A percentile compares a stretch with the other conserved stretches of the same genome.
phyloP scores from a whole-genome alignment of 257 asterid genomes.

The Leptodermis oblonga region DNA sequence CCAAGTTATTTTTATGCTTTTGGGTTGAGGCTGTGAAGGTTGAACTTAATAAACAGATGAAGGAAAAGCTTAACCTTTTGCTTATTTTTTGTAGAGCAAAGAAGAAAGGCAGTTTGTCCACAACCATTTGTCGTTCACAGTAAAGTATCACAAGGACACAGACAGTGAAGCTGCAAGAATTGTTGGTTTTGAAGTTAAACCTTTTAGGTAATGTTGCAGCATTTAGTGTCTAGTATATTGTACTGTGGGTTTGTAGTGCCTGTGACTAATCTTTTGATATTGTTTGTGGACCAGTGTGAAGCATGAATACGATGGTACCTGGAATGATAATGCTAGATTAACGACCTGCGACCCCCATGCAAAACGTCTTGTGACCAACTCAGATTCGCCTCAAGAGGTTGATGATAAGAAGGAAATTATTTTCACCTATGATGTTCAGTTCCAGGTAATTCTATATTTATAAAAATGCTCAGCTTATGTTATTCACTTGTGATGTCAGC shows the following conservation, averaged over 20 bases:
- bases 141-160: slow-evolving; percentile 76
- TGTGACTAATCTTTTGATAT: slow-evolving; percentile 15
- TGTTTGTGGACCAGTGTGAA: slow-evolving; percentile 45
- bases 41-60: background rate
- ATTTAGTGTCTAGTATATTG: slow-evolving; percentile 1
- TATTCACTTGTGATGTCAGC: background rate
- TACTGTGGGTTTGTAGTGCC: background rate
- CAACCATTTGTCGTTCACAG: slow-evolving; percentile 70
- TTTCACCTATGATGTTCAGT: slow-evolving; percentile 85
- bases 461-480: background rate
- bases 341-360: slow-evolving; percentile 86
- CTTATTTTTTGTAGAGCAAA: slow-evolving; percentile 37
- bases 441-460: slow-evolving; percentile 46
- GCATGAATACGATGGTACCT: slow-evolving; percentile 75
- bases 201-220: slow-evolving; percentile 53
- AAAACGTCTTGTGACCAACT: slow-evolving; percentile 54
- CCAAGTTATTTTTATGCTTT: slow-evolving; percentile 3
- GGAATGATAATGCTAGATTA: slow-evolving; percentile 54
- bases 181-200: slow-evolving; percentile 82
- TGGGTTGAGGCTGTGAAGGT: background rate
- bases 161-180: slow-evolving; percentile 71
- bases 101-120: slow-evolving; percentile 64
- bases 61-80: slow-evolving; percentile 12
- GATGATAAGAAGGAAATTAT: slow-evolving; percentile 69
- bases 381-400: slow-evolving; percentile 82